Conservation (phyloP, 371 early-diverging fungal species). For the Apophysomyces trapeziformis region DNA sequence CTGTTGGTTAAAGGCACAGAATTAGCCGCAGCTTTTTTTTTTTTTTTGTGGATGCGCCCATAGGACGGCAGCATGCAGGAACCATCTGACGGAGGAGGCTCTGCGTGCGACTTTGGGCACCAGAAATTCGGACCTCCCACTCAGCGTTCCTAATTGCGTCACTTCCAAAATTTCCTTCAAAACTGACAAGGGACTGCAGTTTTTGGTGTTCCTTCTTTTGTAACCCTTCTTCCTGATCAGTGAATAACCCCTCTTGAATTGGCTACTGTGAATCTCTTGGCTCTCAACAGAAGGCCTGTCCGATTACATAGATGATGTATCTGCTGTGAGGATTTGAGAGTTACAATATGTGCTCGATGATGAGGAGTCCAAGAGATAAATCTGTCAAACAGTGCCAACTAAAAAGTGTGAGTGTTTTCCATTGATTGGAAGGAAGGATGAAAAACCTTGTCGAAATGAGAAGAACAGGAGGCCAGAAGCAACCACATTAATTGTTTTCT, state of each 20-base stretch:
- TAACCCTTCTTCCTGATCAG: not conserved
- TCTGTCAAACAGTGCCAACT: not conserved
- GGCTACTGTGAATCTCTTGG: not conserved
- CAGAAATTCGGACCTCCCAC: too few species aligned
- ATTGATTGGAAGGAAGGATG: not conserved
- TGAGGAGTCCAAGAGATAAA: not conserved
- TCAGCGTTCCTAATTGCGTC: too few species aligned
- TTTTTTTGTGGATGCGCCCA: too few species aligned
- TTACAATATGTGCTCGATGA: not conserved
- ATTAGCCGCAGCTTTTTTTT: too few species aligned
- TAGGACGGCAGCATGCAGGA: too few species aligned
- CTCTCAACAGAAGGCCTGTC: conserved; percentile 9
- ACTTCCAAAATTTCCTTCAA: not conserved
- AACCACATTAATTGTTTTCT: not conserved
- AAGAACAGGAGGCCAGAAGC: conserved; percentile 11
- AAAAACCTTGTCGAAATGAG: conserved; percentile 2
- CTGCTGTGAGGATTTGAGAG: conserved; percentile 11
- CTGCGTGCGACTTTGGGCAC: too few species aligned
- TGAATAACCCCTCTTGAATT: conserved; percentile 2
- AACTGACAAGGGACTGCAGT: not conserved
- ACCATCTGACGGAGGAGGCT: too few species aligned
- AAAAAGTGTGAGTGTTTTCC: not conserved
- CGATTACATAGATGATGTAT: not conserved
- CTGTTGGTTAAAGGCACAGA: too few species aligned
- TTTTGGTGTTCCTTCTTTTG: not conserved